Conservation (phyloP, 306 rosid species). For the Canavalia gladiata region DNA sequence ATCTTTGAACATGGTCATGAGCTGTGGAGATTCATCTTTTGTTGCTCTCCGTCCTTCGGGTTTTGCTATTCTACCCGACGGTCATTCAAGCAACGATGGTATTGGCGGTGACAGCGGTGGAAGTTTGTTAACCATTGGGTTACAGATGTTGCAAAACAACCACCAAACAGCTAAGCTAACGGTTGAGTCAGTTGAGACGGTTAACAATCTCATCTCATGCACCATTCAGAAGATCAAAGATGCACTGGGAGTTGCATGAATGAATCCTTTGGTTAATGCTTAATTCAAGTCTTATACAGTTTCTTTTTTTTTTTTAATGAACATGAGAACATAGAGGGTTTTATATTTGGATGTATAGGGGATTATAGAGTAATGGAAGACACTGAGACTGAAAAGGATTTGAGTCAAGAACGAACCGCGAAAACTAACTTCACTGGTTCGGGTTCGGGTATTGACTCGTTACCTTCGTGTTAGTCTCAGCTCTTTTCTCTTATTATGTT, state of each 20-base stretch:
- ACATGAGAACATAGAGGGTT: not conserved
- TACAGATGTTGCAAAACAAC: slow-evolving; percentile 68
- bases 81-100: slow-evolving; percentile 28
- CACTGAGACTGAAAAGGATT: slow-evolving; percentile 46
- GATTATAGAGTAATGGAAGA: slow-evolving; percentile 46
- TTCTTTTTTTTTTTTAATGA: not conserved
- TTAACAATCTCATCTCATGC: slow-evolving; percentile 64
- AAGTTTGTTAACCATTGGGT: slow-evolving; percentile 72
- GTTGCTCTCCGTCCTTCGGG: slow-evolving; percentile 81
- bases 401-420: slow-evolving; percentile 96
- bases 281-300: not conserved
- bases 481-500: not conserved
- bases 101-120: slow-evolving; percentile 44
- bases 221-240: slow-evolving; percentile 77
- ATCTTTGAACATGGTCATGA: slow-evolving; percentile 62
- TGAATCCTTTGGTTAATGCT: slow-evolving; percentile 2
- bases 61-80: slow-evolving; percentile 73
- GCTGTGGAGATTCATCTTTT: slow-evolving; percentile 74
- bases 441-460: slow-evolving; percentile 98
- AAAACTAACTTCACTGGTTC: not conserved
- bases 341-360: slow-evolving; percentile 38
- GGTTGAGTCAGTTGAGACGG: slow-evolving; percentile 69
- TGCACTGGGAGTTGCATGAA: slow-evolving; percentile 59
- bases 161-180: slow-evolving; percentile 65
- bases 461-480: slow-evolving; percentile 48